Evolutionary conservation across 257 asterid genomes (phyloP).

Genomic region (Jacaranda mimosifolia): DNA sequence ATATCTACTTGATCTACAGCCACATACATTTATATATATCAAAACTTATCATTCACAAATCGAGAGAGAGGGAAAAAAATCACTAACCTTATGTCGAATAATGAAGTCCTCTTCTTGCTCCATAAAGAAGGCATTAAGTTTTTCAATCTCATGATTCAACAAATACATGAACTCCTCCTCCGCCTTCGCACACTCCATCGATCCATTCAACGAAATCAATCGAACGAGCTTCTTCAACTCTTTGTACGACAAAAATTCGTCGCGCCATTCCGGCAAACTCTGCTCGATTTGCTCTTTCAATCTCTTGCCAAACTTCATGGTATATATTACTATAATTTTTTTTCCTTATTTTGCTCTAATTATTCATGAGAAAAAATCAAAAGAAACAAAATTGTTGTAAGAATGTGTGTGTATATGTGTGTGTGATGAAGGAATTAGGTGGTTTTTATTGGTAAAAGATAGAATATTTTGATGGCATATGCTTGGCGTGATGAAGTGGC

Average conservation of each 20-base stretch:
- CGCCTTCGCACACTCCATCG: slow-evolving; percentile 54
- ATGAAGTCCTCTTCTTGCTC: slow-evolving; percentile 95
- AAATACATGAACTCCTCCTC: slow-evolving; percentile 72
- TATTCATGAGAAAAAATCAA: too few species aligned
- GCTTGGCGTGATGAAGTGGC: slow-evolving; percentile 82
- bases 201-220: slow-evolving; percentile 52
- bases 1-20: not conserved
- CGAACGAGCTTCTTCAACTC: slow-evolving; percentile 77
- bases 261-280: slow-evolving; percentile 84
- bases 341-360: too few species aligned
- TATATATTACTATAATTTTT: too few species aligned
- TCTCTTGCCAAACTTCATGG: slow-evolving; percentile 96
- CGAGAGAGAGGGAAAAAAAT: not conserved
- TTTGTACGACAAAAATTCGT: slow-evolving; percentile 79
- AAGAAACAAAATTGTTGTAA: not conserved
- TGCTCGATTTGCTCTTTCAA: slow-evolving; percentile 80
- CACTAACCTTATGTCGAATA: slow-evolving; percentile 79
- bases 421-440: slow-evolving; percentile 30
- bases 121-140: slow-evolving; percentile 86
- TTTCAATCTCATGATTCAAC: slow-evolving; percentile 87
- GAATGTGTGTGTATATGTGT: not conserved
- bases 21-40: not conserved
- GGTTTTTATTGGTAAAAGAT: slow-evolving; percentile 34
- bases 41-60: not conserved
- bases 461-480: slow-evolving; percentile 90